These are phyloP conservation scores for Lachancea thermotolerans DNA, from an alignment of 805 yeast species.

Conservation along the genomic window DNA sequence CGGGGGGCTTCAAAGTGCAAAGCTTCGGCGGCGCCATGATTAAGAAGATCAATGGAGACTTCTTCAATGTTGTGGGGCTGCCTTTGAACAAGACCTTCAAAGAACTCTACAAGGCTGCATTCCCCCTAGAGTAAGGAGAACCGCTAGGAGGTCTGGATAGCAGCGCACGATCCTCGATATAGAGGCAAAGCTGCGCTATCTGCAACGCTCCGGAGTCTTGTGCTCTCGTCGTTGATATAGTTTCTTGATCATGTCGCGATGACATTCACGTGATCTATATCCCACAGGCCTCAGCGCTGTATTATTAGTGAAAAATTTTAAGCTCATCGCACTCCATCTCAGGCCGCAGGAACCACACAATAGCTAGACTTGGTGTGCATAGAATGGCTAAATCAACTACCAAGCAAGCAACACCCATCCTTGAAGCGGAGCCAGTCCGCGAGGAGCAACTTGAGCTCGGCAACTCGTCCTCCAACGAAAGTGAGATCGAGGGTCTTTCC, in stretches of 20 bases:
- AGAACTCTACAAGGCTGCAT: constrained; percentile 10
- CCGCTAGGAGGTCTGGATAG: not conserved
- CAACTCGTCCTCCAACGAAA: constrained; percentile 24
- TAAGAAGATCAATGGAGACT: constrained; percentile 66
- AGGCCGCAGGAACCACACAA: not conserved
- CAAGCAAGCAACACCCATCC: constrained; percentile 13
- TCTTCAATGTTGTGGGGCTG: constrained; percentile 78
- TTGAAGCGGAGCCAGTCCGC: constrained; percentile 11
- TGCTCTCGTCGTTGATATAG: too few species aligned
- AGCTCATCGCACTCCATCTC: constrained; percentile 7
- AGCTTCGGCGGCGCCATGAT: constrained; percentile 63
- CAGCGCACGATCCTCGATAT: not conserved
- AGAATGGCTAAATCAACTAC: constrained; percentile 8
- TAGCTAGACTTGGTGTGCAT: not conserved
- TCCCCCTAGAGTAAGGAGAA: constrained; percentile 1
- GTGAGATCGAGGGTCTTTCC: constrained; percentile 27
- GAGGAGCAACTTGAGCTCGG: constrained; percentile 21
- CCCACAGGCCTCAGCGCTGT: not conserved
- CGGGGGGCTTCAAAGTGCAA: constrained; percentile 91
- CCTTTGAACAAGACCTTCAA: constrained; percentile 55
- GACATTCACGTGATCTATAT: not conserved
- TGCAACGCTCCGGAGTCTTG: too few species aligned
- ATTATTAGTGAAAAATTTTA: constrained; percentile 3
- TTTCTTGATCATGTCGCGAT: too few species aligned
- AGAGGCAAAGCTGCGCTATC: too few species aligned